Evolutionary conservation across 805 yeast species (phyloP).

Genomic region (Candida arabinofermentans): DNA sequence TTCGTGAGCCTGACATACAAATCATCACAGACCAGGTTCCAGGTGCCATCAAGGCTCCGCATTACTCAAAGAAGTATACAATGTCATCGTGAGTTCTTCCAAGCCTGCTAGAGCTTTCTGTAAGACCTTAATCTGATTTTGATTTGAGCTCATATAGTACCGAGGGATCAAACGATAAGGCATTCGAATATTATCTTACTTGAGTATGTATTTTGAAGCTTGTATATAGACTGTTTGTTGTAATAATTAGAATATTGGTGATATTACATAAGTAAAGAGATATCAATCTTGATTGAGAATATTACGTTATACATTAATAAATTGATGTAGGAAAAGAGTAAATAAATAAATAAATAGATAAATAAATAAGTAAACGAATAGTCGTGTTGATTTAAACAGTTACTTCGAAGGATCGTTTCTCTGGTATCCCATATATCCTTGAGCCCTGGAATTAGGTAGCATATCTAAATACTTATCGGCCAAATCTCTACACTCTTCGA

Average conservation of each 20-base stretch:
- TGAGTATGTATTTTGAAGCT: too few relatives aligned
- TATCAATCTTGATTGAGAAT: too few relatives aligned
- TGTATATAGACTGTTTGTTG: too few relatives aligned
- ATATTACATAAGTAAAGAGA: too few relatives aligned
- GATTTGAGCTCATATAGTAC: too few relatives aligned
- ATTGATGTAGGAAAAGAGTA: not conserved
- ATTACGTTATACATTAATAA: not conserved
- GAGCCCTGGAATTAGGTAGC: constrained; percentile 64
- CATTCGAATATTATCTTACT: too few relatives aligned
- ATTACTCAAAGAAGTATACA: too few relatives aligned
- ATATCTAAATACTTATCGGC: constrained; percentile 74
- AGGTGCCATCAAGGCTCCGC: constrained; percentile 1
- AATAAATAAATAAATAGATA: constrained; percentile 4
- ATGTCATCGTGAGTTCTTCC: too few relatives aligned
- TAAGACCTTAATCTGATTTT: too few relatives aligned
- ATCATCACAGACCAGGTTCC: not conserved
- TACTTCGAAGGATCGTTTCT: constrained; percentile 81
- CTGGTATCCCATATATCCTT: constrained; percentile 81
- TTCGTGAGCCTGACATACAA: not conserved
- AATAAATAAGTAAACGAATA: constrained; percentile 6
- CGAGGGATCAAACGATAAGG: too few relatives aligned
- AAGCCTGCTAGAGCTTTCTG: too few relatives aligned
- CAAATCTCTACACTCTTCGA: constrained; percentile 76
- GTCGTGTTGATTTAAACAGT: constrained; percentile 3
- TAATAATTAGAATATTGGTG: too few relatives aligned